Conservation (phyloP, 352 stramenopile genomes). For the Pythium phragmitis region DNA sequence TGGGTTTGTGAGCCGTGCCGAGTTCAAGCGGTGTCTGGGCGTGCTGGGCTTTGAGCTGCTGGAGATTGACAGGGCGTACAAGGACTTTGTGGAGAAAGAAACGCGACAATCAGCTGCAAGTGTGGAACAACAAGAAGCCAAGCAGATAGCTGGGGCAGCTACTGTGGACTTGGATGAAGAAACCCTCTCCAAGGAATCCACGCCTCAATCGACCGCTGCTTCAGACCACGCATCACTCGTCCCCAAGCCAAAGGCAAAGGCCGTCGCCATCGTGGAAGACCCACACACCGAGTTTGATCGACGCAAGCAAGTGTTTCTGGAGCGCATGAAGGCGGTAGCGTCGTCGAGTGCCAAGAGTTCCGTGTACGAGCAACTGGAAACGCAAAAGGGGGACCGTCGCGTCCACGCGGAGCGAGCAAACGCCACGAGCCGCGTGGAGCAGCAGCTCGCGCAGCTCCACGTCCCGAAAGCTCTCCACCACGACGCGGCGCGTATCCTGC, state of each 20-base stretch:
- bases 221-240: background rate
- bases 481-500: slow-evolving; percentile 32
- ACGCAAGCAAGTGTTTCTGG: slow-evolving; percentile 65
- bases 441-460: slow-evolving; percentile 36
- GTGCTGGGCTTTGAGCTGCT: slow-evolving; percentile 72
- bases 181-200: slow-evolving; percentile 9
- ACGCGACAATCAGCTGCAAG: background rate
- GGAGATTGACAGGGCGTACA: slow-evolving; percentile 56
- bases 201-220: background rate
- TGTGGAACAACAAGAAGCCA: slow-evolving; percentile 1
- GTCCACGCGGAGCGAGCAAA: background rate
- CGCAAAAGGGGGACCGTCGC: slow-evolving; percentile 37
- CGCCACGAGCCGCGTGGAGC: background rate
- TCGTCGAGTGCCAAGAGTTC: slow-evolving; percentile 62
- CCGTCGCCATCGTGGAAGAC: background rate
- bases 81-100: slow-evolving; percentile 36
- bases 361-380: slow-evolving; percentile 72
- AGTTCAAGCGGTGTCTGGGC: slow-evolving; percentile 65
- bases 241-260: background rate
- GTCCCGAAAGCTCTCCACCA: slow-evolving; percentile 37
- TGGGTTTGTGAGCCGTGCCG: slow-evolving; percentile 50
- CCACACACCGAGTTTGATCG: slow-evolving; percentile 54
- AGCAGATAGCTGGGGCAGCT: background rate
- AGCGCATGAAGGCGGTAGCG: slow-evolving; percentile 76
- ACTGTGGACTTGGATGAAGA: slow-evolving; percentile 39